Evolutionary conservation across 208 protist species (phyloP).

Genomic region (Balamuthia mandrillaris): DNA sequence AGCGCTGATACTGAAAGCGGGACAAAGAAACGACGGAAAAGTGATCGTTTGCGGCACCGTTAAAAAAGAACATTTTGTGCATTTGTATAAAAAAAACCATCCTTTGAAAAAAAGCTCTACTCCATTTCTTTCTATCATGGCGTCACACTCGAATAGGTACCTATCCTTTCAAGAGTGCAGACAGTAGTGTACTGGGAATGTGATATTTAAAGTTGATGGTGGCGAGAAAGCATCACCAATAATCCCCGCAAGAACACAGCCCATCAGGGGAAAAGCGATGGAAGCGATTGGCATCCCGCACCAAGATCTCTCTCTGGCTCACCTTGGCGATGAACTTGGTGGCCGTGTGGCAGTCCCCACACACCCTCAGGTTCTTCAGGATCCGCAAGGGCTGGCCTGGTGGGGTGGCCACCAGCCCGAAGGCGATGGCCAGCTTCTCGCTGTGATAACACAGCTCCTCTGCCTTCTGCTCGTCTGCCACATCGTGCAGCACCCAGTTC

Average conservation of each 20-base stretch:
- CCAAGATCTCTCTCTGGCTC: conserved; percentile 20
- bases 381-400: not conserved
- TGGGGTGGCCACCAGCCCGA: conserved; percentile 10
- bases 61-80: no score
- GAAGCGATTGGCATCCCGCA: conserved; percentile 35
- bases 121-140: no score
- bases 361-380: conserved; percentile 33
- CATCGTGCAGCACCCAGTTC: not conserved
- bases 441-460: conserved; percentile 29
- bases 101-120: no score
- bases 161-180: no score
- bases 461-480: conserved; percentile 34
- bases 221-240: no score
- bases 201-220: no score
- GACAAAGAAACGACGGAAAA: no score
- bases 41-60: no score
- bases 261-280: conserved; percentile 31
- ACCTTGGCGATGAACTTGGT: conserved; percentile 41
- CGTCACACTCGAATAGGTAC: no score
- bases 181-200: no score
- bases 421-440: conserved; percentile 28
- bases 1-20: no score
- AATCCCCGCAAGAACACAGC: conserved; percentile 33
- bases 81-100: no score
- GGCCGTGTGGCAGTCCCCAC: conserved; percentile 39